Conservation (phyloP, 306 rosid genomes). For the Trichosanthes cucumerina region DNA sequence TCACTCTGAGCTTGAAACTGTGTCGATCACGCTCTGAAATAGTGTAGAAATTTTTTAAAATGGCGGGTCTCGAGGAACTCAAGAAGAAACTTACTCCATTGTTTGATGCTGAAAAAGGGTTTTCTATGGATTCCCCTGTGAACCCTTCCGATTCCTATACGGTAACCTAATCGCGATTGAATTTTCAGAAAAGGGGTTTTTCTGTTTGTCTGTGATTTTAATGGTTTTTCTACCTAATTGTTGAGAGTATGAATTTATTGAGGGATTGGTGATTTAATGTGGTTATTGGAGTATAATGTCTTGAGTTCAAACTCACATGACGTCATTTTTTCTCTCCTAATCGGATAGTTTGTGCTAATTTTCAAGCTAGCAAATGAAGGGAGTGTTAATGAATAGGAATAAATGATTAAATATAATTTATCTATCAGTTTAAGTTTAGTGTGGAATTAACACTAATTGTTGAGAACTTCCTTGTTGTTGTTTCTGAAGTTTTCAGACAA, state of each 20-base stretch:
- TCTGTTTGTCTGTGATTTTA: background rate
- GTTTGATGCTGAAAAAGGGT: constrained; percentile 54
- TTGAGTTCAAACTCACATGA: background rate
- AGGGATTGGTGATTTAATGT: background rate
- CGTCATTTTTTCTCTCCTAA: too few species aligned
- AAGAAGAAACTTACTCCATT: constrained; percentile 76
- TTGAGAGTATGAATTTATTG: background rate
- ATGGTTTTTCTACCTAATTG: background rate
- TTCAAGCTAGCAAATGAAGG: background rate
- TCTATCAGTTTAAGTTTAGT: background rate
- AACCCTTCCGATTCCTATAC: constrained; percentile 82
- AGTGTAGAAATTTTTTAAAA: constrained; percentile 7
- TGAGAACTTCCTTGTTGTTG: background rate
- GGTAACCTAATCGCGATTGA: constrained; percentile 23
- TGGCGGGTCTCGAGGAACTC: constrained; percentile 90
- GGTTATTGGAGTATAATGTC: background rate
- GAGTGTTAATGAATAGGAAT: background rate
- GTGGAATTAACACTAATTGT: background rate
- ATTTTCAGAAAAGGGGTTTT: background rate
- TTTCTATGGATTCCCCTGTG: constrained; percentile 43
- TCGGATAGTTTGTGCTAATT: background rate
- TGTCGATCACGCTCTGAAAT: background rate
- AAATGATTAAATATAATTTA: background rate
- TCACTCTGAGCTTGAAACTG: background rate
- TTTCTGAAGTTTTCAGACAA: constrained; percentile 65